Conservation (phyloP, 2,329 filamentous ascomycete genomes). For the Trichophyton rubrum region DNA sequence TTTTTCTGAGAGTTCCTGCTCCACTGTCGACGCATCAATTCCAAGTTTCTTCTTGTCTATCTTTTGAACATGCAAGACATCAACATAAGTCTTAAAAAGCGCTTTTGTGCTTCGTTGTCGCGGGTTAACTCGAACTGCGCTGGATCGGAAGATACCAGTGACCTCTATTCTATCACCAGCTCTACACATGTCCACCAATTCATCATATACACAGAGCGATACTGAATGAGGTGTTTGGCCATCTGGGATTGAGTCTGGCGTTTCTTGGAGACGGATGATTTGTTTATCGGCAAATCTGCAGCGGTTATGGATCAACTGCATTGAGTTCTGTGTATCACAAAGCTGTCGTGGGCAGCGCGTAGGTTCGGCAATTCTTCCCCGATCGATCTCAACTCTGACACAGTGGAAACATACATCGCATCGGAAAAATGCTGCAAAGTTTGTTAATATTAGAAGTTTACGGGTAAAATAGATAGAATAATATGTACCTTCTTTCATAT, state of each 20-base stretch:
- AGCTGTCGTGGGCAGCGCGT: constrained; percentile 73
- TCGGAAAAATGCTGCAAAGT: constrained; percentile 68
- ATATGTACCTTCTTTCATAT: constrained; percentile 72
- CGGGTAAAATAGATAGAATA: constrained; percentile 9
- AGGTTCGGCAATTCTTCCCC: constrained; percentile 90
- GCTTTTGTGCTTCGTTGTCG: constrained; percentile 85
- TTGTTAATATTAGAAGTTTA: constrained; percentile 6
- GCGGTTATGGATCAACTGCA: constrained; percentile 96
- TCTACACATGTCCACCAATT: constrained; percentile 94
- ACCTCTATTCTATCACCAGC: constrained; percentile 92
- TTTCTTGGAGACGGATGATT: constrained; percentile 96
- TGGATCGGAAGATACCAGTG: constrained; percentile 93
- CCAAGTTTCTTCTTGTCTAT: constrained; percentile 91
- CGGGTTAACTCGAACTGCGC: constrained; percentile 85
- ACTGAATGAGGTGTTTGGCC: constrained; percentile 97
- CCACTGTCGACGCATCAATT: constrained; percentile 76
- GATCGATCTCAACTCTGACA: constrained; percentile 79
- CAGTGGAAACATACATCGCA: constrained; percentile 90
- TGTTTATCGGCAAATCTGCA: constrained; percentile 95
- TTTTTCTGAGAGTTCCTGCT: constrained; percentile 64
- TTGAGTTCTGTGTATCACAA: constrained; percentile 80
- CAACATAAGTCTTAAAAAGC: constrained; percentile 95
- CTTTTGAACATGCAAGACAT: constrained; percentile 91
- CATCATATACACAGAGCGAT: constrained; percentile 90
- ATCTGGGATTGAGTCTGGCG: constrained; percentile 83